Conservation (phyloP, 192 early-diverging fungal genomes). For the Phycomyces blakesleeanus region DNA sequence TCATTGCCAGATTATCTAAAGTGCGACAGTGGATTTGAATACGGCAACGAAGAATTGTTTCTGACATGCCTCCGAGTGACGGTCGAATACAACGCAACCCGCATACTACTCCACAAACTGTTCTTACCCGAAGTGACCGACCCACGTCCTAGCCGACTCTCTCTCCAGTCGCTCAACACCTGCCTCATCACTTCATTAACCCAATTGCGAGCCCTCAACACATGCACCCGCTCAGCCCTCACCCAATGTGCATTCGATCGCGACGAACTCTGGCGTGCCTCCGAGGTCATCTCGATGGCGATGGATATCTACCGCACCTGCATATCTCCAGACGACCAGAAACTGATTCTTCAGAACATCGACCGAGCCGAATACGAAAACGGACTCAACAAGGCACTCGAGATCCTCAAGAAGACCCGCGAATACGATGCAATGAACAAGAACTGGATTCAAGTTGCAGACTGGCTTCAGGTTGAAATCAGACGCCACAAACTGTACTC, state of each 20-base stretch:
- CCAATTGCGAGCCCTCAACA: slow-evolving; percentile 20
- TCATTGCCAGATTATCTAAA: slow-evolving; percentile 23
- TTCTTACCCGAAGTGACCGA: slow-evolving; percentile 31
- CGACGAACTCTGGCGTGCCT: slow-evolving; percentile 30
- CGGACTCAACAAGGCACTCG: slow-evolving; percentile 16
- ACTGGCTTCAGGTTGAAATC: slow-evolving; percentile 31
- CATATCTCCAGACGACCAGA: background rate
- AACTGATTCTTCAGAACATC: slow-evolving; percentile 9
- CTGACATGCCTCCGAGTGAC: slow-evolving; percentile 26
- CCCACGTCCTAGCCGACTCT: slow-evolving; percentile 10
- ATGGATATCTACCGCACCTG: slow-evolving; percentile 22
- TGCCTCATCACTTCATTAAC: slow-evolving; percentile 25
- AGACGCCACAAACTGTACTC: slow-evolving; percentile 21
- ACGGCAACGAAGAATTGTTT: slow-evolving; percentile 23
- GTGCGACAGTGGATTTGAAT: slow-evolving; percentile 22
- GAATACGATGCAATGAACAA: slow-evolving; percentile 18
- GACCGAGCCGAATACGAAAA: slow-evolving; percentile 4
- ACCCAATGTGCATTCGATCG: slow-evolving; percentile 33
- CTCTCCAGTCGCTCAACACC: slow-evolving; percentile 31
- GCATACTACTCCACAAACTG: slow-evolving; percentile 36
- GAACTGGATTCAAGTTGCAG: slow-evolving; percentile 27
- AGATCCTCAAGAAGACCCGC: slow-evolving; percentile 19
- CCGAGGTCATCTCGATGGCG: slow-evolving; percentile 23
- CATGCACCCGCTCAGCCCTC: background rate
- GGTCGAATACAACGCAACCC: slow-evolving; percentile 35